Conservation (phyloP, 805 yeast species). For the Ogataea pignaliae region DNA sequence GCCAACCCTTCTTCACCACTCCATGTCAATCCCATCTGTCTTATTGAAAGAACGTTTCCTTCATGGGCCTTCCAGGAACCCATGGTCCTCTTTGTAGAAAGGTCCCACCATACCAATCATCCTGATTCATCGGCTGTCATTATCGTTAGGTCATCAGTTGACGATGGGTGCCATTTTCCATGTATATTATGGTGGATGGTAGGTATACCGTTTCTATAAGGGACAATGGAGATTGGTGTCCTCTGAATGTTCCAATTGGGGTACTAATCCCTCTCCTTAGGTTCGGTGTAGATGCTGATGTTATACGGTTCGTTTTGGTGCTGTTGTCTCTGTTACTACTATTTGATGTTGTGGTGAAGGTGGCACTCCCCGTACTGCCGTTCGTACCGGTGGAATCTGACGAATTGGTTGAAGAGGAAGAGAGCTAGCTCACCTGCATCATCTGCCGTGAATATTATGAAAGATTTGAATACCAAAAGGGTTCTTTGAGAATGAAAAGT, state of each 20-base stretch:
- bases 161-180: background rate
- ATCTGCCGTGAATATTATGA: no score
- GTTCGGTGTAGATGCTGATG: no score
- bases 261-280: background rate
- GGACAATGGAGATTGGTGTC: conserved; percentile 11
- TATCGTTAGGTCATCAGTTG: conserved; percentile 33
- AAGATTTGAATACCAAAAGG: no score
- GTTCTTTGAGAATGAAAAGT: no score
- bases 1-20: no score
- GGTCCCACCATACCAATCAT: conserved; percentile 60
- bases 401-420: background rate
- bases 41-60: conserved; percentile 42
- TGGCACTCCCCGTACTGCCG: no score
- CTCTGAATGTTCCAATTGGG: background rate
- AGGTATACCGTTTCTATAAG: conserved; percentile 12
- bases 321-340: no score
- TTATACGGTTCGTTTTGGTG: no score
- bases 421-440: conserved; percentile 3
- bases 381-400: no score
- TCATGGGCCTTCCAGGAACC: conserved; percentile 60
- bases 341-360: no score
- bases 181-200: conserved; percentile 11
- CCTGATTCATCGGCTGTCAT: conserved; percentile 62
- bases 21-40: conserved; percentile 39
- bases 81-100: conserved; percentile 50